phyloP scores from a whole-genome alignment of 768 basidiomycete genomes.

The Gelatoporia subvermispora region DNA sequence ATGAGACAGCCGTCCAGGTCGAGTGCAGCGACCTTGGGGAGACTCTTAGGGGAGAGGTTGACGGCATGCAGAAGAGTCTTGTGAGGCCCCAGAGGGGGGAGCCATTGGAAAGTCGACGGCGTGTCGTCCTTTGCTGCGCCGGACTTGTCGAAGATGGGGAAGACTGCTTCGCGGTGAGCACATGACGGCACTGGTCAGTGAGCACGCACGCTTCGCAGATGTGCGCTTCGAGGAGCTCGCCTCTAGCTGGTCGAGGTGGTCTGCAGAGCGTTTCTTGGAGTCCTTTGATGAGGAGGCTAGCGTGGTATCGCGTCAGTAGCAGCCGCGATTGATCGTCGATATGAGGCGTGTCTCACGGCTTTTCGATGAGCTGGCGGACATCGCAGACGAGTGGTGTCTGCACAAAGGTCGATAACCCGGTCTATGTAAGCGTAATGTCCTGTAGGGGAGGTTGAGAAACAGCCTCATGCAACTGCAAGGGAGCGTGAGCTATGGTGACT shows the following conservation, averaged over 20 bases:
- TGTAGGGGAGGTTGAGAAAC: neutral
- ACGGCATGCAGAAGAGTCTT: conserved; percentile 33
- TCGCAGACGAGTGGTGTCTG: neutral
- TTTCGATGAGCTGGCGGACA: too few relatives aligned
- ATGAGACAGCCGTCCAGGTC: conserved; percentile 90
- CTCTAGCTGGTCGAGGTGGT: conserved; percentile 6
- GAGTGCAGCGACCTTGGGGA: conserved; percentile 67
- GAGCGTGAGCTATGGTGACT: neutral
- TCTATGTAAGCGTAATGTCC: too few relatives aligned
- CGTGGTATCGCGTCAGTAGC: too few relatives aligned
- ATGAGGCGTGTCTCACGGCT: too few relatives aligned
- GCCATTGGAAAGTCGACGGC: conserved; percentile 24
- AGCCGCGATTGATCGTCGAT: too few relatives aligned
- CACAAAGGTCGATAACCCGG: too few relatives aligned
- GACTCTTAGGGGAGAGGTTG: conserved; percentile 35
- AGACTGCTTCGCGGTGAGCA: conserved; percentile 15
- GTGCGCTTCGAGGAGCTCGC: conserved; percentile 2
- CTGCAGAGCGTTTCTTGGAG: conserved; percentile 12
- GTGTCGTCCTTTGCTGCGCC: conserved; percentile 1
- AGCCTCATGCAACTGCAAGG: neutral
- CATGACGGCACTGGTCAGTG: neutral
- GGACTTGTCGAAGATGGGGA: conserved; percentile 23
- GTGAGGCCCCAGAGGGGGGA: conserved; percentile 26
- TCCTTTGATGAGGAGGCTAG: neutral
- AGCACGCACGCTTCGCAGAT: neutral